Evolutionary conservation across 495 filamentous ascomycete species (phyloP).

Genomic region (Darksidea phi): DNA sequence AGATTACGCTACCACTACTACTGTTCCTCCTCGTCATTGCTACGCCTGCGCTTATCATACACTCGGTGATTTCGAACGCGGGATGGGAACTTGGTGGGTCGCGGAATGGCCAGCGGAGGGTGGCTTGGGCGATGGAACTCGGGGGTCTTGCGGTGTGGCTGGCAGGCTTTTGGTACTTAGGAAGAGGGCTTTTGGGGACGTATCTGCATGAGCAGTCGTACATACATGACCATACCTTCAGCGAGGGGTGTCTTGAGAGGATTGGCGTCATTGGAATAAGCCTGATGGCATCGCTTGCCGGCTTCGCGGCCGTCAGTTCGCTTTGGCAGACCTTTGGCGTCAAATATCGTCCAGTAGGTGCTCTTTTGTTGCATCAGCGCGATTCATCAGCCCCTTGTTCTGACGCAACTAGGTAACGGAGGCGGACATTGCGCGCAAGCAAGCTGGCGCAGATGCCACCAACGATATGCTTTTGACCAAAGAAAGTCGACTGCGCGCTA

Average conservation of each 20-base stretch:
- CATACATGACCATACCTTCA: slow-evolving; percentile 49
- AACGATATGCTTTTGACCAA: slow-evolving; percentile 72
- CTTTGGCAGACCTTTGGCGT: slow-evolving; percentile 77
- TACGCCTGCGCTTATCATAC: slow-evolving; percentile 70
- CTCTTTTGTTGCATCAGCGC: neutral
- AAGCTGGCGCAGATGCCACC: slow-evolving; percentile 70
- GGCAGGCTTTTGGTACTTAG: slow-evolving; percentile 70
- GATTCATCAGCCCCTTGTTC: neutral
- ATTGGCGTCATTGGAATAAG: slow-evolving; percentile 79
- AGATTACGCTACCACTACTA: slow-evolving; percentile 62
- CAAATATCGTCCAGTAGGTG: slow-evolving; percentile 49
- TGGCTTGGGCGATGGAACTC: slow-evolving; percentile 61
- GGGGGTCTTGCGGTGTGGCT: slow-evolving; percentile 62
- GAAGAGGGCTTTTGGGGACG: slow-evolving; percentile 60
- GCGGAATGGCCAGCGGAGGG: slow-evolving; percentile 49
- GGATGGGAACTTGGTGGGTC: slow-evolving; percentile 55
- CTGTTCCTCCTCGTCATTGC: slow-evolving; percentile 65
- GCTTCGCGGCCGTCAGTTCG: slow-evolving; percentile 76
- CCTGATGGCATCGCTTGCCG: slow-evolving; percentile 76
- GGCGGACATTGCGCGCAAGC: slow-evolving; percentile 66
- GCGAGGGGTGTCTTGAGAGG: slow-evolving; percentile 71
- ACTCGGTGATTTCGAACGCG: slow-evolving; percentile 59
- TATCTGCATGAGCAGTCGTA: slow-evolving; percentile 42
- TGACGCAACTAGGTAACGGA: slow-evolving; percentile 54
- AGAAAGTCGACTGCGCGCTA: slow-evolving; percentile 60